Base-by-base conservation (phyloP, 139 green algal species). In the Mesotaenium endlicherianum region DNA sequence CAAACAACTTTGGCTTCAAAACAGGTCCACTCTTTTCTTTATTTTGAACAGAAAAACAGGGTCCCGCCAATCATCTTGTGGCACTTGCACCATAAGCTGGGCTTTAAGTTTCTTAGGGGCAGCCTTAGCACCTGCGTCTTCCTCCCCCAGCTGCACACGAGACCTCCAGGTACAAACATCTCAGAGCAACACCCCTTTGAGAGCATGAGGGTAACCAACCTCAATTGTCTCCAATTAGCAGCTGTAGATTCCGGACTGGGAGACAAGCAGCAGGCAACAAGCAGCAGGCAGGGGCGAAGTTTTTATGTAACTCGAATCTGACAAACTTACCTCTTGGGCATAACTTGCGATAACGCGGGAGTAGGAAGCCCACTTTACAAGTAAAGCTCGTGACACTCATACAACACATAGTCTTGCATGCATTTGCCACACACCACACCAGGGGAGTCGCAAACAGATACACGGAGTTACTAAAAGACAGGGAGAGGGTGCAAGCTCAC, bases 11-110 rank as follows among this genome's bases (percentile, higher is more conserved):
- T n/a, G n/a, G n/a, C n/a, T n/a, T 68, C 57, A 68, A 39, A 68
- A 30, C 4, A 75, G 31, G 38, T 75, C 67, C 0, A 43, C 16
- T 20, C 67, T 30, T 34, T 75, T 75, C 39, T 75, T 75, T 20
- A 75, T 45, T 39, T 75, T 75, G 67, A 75, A 75, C 39, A 75
- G 31, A 4, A 75, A 3, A 0, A 39, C 36, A 6, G 30, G 11
- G 11, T 39, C 38, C 67, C 31, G 67, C 38, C 36, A 26, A 34
- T 75, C 67, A 39, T 75, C 38, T 0, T 42, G n/a, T 0, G 67
- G 67, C 67, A 75, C 67, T 34, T 75, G 67, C 38, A 75, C 14
- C 67, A 75, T 75, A 0, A 75, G 36, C 67, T 75, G 67, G 30
- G 16, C 30, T 39, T 75, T 75, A 34, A 4, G 31, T 34, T 75